Evolutionary conservation across 164 flowering plant genomes (phyloP).

Genomic region (Macadamia tetraphylla): DNA sequence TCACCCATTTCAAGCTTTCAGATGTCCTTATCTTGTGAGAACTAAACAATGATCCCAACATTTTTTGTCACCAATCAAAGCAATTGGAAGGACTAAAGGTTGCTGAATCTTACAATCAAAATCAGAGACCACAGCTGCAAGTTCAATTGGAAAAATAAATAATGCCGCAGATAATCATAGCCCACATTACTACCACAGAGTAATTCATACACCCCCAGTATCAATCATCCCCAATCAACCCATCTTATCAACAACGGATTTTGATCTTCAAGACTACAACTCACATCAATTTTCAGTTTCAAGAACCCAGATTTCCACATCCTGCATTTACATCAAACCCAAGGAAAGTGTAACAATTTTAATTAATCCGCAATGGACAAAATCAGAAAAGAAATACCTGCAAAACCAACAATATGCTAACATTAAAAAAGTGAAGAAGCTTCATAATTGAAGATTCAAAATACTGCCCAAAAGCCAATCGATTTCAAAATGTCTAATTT

Average conservation of each 20-base stretch:
- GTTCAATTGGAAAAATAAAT: neutral
- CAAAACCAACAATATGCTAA: neutral
- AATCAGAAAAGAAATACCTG: neutral
- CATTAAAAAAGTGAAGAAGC: neutral
- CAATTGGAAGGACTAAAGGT: neutral
- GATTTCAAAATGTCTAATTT: neutral
- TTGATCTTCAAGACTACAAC: neutral
- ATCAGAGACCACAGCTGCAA: neutral
- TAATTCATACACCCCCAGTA: neutral
- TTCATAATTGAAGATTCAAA: neutral
- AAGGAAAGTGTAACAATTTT: neutral
- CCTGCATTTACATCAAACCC: too few relatives aligned
- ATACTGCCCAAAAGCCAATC: neutral
- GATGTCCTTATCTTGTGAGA: slow-evolving; percentile 4
- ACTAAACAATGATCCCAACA: slow-evolving; percentile 11
- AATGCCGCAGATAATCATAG: neutral
- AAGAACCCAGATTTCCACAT: neutral
- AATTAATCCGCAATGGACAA: neutral
- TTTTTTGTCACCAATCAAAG: neutral
- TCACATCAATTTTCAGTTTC: neutral
- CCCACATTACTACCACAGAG: neutral
- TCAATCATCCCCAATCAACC: neutral
- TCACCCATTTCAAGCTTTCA: slow-evolving; percentile 2
- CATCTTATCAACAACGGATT: neutral
- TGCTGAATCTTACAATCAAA: too few relatives aligned